Conservation (phyloP, 2,329 filamentous ascomycete genomes). For the Pseudocercospora macadamiae region DNA sequence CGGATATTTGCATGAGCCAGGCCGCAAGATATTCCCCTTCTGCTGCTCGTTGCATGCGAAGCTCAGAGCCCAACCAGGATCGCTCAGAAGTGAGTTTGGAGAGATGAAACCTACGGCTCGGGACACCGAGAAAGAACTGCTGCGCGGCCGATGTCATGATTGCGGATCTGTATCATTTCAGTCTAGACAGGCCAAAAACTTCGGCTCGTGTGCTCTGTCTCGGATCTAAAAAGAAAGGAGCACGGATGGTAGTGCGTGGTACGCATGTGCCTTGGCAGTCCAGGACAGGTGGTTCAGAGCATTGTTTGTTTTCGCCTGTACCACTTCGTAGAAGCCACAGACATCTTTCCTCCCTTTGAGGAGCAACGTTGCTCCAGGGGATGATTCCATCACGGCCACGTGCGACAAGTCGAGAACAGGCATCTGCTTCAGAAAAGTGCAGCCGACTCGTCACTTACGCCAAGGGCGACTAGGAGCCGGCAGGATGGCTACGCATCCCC, state of each 20-base stretch:
- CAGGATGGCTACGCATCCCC: neutral
- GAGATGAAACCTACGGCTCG: neutral
- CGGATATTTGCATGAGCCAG: neutral
- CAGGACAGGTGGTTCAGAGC: neutral
- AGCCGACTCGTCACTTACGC: slow-evolving; percentile 1
- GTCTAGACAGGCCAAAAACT: too few species aligned
- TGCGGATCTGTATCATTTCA: too few species aligned
- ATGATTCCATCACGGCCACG: too few species aligned
- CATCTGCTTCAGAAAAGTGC: neutral
- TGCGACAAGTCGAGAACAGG: neutral
- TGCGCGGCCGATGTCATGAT: neutral
- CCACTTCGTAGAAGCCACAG: neutral
- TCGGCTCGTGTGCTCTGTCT: neutral
- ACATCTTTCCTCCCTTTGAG: too few species aligned
- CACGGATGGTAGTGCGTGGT: neutral
- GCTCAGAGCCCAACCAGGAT: neutral
- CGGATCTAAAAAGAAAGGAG: neutral
- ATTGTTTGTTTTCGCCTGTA: neutral
- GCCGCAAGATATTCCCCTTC: neutral
- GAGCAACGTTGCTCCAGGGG: too few species aligned
- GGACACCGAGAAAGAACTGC: neutral
- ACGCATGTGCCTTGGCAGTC: neutral
- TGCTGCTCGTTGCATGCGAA: neutral
- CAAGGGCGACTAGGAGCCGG: neutral
- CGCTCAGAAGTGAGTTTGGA: neutral